phyloP scores from a whole-genome alignment of 257 asterid genomes.

The Solanum pinnatisectum region DNA sequence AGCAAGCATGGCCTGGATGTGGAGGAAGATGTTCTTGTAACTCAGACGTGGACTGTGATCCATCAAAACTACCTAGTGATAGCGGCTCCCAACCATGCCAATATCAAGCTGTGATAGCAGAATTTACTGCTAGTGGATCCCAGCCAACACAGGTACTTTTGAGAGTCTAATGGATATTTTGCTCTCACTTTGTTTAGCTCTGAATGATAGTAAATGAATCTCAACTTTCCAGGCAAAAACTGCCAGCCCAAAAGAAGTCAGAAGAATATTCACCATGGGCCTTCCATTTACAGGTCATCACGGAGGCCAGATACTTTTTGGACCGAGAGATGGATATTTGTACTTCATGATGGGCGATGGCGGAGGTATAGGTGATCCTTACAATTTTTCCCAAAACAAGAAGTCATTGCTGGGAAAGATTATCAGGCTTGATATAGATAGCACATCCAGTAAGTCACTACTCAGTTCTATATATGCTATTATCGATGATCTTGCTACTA shows the following conservation, averaged over 20 bases:
- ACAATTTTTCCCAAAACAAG: slow-evolving; percentile 83
- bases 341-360: slow-evolving; percentile 99
- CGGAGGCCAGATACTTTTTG: slow-evolving; percentile 88
- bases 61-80: slow-evolving; percentile 44
- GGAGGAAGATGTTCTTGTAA: slow-evolving; percentile 86
- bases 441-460: slow-evolving; percentile 56
- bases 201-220: not conserved
- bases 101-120: slow-evolving; percentile 64
- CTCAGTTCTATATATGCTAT: not conserved
- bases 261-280: slow-evolving; percentile 90
- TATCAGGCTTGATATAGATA: slow-evolving; percentile 78
- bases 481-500: not conserved
- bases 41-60: slow-evolving; percentile 59
- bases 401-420: slow-evolving; percentile 89
- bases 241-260: slow-evolving; percentile 64
- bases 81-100: slow-evolving; percentile 83
- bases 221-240: slow-evolving; percentile 37
- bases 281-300: slow-evolving; percentile 74
- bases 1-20: slow-evolving; percentile 68
- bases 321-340: slow-evolving; percentile 80
- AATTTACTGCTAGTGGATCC: slow-evolving; percentile 48
- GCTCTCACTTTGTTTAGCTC: not conserved
- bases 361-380: slow-evolving; percentile 67
- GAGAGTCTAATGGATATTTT: not conserved
- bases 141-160: slow-evolving; percentile 43